Conservation (phyloP, 2,329 filamentous ascomycete genomes). For the Elsinoe necatrix region DNA sequence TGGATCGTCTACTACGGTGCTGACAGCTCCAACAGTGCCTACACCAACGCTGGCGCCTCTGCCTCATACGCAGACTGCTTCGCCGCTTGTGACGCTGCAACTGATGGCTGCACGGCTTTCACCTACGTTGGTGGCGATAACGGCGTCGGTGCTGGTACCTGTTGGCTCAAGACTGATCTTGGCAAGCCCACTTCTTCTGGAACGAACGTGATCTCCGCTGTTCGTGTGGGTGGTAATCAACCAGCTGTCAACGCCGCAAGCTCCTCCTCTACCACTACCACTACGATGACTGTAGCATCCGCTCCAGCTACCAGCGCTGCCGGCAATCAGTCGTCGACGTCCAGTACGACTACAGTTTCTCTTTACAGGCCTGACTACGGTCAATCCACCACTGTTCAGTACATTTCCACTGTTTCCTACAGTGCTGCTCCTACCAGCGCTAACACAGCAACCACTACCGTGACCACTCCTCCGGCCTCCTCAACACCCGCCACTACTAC, state of each 20-base stretch:
- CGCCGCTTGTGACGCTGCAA: conserved; percentile 13
- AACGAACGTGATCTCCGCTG: conserved; percentile 15
- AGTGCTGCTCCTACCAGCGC: conserved; percentile 1
- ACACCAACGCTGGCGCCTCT: conserved; percentile 15
- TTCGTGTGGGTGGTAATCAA: neutral
- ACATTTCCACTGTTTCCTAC: conserved; percentile 8
- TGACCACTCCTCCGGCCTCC: conserved; percentile 1
- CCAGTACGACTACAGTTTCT: neutral
- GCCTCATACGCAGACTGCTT: conserved; percentile 17
- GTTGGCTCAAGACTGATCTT: conserved; percentile 17
- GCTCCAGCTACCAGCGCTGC: neutral
- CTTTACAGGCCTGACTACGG: conserved; percentile 5
- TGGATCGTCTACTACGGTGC: conserved; percentile 17
- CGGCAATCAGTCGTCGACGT: neutral
- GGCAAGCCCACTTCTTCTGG: conserved; percentile 15
- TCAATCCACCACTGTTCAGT: neutral
- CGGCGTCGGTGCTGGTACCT: conserved; percentile 12
- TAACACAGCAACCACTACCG: neutral
- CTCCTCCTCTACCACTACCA: neutral
- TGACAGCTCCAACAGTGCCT: conserved; percentile 15
- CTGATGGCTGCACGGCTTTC: conserved; percentile 18
- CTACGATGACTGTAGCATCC: neutral
- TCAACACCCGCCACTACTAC: neutral
- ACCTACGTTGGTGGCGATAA: conserved; percentile 18
- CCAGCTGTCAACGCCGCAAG: neutral